Conservation (phyloP, 129 eudicot genomes). For the Solidago caesia region DNA sequence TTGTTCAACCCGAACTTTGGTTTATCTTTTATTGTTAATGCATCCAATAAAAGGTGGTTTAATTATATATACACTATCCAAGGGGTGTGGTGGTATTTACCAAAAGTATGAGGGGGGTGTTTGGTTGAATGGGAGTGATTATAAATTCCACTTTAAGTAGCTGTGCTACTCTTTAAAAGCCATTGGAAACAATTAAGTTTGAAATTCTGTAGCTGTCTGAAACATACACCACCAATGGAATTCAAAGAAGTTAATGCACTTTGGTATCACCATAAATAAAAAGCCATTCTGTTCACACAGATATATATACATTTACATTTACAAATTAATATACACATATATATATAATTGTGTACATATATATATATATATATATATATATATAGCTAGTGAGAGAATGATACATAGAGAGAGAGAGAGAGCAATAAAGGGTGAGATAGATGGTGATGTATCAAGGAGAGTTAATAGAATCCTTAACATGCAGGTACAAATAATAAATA, state of each 20-base stretch:
- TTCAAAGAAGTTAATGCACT: slow-evolving; percentile 40
- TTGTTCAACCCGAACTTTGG: neutral
- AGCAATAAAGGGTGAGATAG: slow-evolving; percentile 14
- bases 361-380: neutral
- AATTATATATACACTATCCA: neutral
- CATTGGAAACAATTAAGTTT: slow-evolving; percentile 4
- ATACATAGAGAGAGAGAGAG: slow-evolving; percentile 13
- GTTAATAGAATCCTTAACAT: slow-evolving; percentile 42
- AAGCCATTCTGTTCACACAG: slow-evolving; percentile 16
- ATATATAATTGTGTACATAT: neutral
- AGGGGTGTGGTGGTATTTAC: slow-evolving; percentile 10
- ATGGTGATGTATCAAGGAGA: slow-evolving; percentile 32
- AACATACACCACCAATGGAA: slow-evolving; percentile 26
- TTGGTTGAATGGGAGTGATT: slow-evolving; percentile 12
- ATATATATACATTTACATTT: neutral
- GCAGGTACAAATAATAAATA: slow-evolving; percentile 35
- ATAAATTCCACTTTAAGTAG: slow-evolving; percentile 27
- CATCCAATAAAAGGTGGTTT: neutral
- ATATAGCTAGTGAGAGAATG: neutral
- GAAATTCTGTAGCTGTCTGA: slow-evolving; percentile 30
- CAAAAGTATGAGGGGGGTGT: slow-evolving; percentile 17
- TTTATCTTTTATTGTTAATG: neutral
- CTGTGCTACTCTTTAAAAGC: slow-evolving; percentile 25
- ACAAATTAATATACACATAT: neutral
- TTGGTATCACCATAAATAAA: slow-evolving; percentile 32